Conservation (phyloP, 163 green algal genomes). For the Chloroidium sp. region DNA sequence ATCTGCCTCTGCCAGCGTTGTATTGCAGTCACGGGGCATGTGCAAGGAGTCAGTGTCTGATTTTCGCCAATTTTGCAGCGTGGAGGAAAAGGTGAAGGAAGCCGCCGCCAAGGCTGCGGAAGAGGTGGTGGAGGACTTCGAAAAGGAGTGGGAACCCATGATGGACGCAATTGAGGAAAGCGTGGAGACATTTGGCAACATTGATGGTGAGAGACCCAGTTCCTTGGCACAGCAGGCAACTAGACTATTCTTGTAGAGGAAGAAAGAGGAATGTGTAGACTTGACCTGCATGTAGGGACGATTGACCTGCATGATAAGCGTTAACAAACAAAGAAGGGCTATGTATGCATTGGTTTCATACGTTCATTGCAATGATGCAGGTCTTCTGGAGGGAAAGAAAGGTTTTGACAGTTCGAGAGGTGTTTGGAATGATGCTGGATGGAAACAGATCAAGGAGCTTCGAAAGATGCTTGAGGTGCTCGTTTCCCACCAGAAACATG, state of each 20-base stretch:
- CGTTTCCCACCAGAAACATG: too few relatives aligned
- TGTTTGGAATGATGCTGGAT: constrained; percentile 72
- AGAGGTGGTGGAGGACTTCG: constrained; percentile 68
- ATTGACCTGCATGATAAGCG: too few relatives aligned
- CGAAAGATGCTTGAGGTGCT: constrained; percentile 53
- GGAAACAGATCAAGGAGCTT: constrained; percentile 71
- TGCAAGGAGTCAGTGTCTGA: too few relatives aligned
- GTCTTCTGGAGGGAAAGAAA: constrained; percentile 59
- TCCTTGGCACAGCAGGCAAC: too few relatives aligned
- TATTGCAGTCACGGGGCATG: too few relatives aligned
- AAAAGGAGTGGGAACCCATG: constrained; percentile 50
- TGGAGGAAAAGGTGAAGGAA: constrained; percentile 31
- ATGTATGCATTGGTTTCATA: too few relatives aligned
- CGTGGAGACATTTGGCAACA: constrained; percentile 62
- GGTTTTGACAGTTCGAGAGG: constrained; percentile 61
- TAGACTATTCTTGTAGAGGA: too few relatives aligned
- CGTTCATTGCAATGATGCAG: constrained; percentile 18
- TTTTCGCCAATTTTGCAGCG: too few relatives aligned
- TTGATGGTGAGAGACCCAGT: constrained; percentile 40
- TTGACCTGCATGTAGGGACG: too few relatives aligned
- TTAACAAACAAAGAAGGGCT: too few relatives aligned
- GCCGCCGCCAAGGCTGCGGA: constrained; percentile 42
- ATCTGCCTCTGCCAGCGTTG: too few relatives aligned
- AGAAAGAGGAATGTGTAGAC: too few relatives aligned
- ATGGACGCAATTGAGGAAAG: constrained; percentile 65